A percentile compares a stretch with the other conserved stretches of the same genome.
Conservation (phyloP, 1,284 basidiomycete species). For the Trametes sp. region DNA sequence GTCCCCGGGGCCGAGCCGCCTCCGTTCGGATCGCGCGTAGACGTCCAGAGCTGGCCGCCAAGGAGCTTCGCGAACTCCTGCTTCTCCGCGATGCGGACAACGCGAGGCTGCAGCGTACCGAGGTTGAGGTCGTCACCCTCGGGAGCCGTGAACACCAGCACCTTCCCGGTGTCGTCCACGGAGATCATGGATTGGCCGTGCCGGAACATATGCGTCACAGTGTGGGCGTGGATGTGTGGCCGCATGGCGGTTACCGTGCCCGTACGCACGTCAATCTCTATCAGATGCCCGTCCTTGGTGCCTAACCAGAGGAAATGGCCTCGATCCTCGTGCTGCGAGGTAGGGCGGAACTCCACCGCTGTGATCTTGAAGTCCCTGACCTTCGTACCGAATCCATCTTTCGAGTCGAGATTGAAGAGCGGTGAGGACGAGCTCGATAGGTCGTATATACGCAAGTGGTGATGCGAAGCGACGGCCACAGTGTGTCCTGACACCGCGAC, state of each 20-base stretch:
- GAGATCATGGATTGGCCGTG: slow-evolving; percentile 75
- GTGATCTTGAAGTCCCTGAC: slow-evolving; percentile 77
- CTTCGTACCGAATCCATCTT: slow-evolving; percentile 57
- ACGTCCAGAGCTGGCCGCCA: slow-evolving; percentile 83
- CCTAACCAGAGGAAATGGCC: slow-evolving; percentile 80
- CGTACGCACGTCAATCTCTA: slow-evolving; percentile 79
- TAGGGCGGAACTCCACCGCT: slow-evolving; percentile 77
- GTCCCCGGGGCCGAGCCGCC: slow-evolving; percentile 48
- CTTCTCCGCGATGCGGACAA: slow-evolving; percentile 81
- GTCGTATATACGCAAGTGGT: slow-evolving; percentile 74
- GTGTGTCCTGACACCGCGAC: slow-evolving; percentile 68
- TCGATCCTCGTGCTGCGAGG: slow-evolving; percentile 45
- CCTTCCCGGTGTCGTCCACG: slow-evolving; percentile 86
- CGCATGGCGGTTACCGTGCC: slow-evolving; percentile 65
- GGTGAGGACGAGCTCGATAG: slow-evolving; percentile 56
- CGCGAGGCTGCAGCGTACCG: slow-evolving; percentile 58
- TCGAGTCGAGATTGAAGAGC: slow-evolving; percentile 64
- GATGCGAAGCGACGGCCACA: slow-evolving; percentile 66
- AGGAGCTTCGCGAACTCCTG: slow-evolving; percentile 81
- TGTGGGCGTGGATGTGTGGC: slow-evolving; percentile 66
- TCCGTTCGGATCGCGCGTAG: slow-evolving; percentile 58
- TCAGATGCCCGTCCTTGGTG: slow-evolving; percentile 86
- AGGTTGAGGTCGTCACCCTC: slow-evolving; percentile 48
- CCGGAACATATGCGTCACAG: slow-evolving; percentile 78
- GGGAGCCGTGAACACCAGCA: slow-evolving; percentile 71